Percentiles rank a stretch among this genome's conserved stretches.
phyloP scores from a whole-genome alignment of 352 stramenopile species.

The Pythium graminicola region DNA sequence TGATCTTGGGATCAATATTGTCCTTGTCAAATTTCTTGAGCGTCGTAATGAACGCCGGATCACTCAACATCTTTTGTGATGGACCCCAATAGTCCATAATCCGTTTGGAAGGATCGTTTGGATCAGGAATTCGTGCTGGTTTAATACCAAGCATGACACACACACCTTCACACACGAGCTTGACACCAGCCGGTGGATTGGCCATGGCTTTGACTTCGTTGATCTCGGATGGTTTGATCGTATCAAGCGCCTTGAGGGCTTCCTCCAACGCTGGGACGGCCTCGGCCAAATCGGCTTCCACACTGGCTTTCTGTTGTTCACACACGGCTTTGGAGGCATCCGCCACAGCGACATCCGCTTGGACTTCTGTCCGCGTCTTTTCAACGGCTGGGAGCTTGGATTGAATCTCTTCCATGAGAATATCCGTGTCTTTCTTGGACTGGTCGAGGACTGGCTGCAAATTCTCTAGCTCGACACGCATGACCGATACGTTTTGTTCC shows the following conservation, averaged over 20 bases:
- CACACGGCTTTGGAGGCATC: conserved; percentile 86
- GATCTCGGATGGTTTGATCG: conserved; percentile 88
- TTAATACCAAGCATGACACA: conserved; percentile 90
- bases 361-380: conserved; percentile 86
- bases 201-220: conserved; percentile 91
- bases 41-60: conserved; percentile 88
- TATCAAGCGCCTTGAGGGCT: conserved; percentile 84
- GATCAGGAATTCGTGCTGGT: conserved; percentile 81
- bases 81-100: conserved; percentile 90
- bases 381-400: conserved; percentile 88
- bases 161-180: conserved; percentile 90
- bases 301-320: conserved; percentile 77
- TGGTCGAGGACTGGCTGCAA: conserved; percentile 90
- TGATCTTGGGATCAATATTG: conserved; percentile 88
- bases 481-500: conserved; percentile 84
- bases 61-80: conserved; percentile 86
- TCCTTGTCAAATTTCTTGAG: conserved; percentile 91
- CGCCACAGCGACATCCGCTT: conserved; percentile 76
- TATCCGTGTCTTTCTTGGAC: conserved; percentile 89
- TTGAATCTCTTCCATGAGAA: conserved; percentile 92
- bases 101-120: conserved; percentile 84
- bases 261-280: conserved; percentile 82
- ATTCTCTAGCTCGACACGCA: conserved; percentile 93
- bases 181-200: conserved; percentile 85
- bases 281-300: conserved; percentile 81